Conservation (phyloP, 164 flowering plant species). For the Berberis thunbergii region DNA sequence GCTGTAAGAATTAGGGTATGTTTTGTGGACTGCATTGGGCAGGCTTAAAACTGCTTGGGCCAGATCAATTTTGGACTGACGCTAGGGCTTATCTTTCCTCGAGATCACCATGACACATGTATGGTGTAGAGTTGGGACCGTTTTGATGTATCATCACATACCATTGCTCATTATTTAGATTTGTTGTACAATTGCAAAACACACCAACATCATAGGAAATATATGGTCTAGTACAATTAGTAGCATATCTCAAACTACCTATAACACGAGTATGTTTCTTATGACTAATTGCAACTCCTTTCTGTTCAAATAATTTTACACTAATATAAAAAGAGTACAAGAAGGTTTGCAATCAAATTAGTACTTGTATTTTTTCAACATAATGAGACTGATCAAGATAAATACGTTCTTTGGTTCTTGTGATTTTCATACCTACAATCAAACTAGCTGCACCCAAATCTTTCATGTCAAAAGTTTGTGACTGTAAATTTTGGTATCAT, state of each 20-base stretch:
- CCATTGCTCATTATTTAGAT: neutral
- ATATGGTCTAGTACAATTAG: neutral
- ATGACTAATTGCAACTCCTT: neutral
- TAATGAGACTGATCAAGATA: neutral
- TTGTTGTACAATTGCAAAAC: neutral
- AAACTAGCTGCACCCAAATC: neutral
- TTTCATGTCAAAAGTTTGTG: neutral
- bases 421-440: neutral
- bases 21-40: too few species aligned
- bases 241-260: neutral
- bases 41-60: too few species aligned
- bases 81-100: too few species aligned
- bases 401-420: neutral
- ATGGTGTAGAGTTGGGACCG: too few species aligned
- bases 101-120: too few species aligned
- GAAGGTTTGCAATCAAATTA: neutral
- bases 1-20: too few species aligned
- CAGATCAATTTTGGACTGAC: too few species aligned
- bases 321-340: neutral
- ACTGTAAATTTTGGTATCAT: neutral
- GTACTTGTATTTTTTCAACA: neutral
- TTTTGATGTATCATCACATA: neutral
- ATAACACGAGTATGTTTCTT: neutral
- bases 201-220: neutral
- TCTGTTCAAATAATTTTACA: neutral